Percentiles rank a stretch among this genome's conserved stretches.
Evolutionary conservation across 768 basidiomycete species (phyloP).

Genomic region (Pisolithus orientalis): DNA sequence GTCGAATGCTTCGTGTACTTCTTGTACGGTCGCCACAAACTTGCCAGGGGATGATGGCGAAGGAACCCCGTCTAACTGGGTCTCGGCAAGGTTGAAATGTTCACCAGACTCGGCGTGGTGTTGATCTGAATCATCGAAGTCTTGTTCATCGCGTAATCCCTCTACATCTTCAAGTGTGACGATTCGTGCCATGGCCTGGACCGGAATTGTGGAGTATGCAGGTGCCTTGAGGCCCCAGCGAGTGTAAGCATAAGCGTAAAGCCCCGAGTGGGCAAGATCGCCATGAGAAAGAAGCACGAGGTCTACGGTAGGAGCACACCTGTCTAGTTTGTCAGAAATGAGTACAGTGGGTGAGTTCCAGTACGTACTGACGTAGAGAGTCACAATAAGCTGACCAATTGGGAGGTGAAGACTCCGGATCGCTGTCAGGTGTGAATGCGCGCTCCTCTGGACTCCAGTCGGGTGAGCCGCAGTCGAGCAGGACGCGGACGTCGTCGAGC

Average conservation of each 20-base stretch:
- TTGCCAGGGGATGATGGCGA: conserved; percentile 27
- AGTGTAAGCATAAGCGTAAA: conserved; percentile 90
- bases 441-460: conserved; percentile 68
- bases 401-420: conserved; percentile 26
- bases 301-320: conserved; percentile 75
- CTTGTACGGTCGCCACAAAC: conserved; percentile 70
- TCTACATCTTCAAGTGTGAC: conserved; percentile 87
- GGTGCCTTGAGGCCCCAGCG: conserved; percentile 86
- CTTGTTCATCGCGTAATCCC: conserved; percentile 69
- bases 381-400: conserved; percentile 61
- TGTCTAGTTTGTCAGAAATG: conserved; percentile 24
- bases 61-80: conserved; percentile 13
- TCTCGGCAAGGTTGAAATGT: conserved; percentile 15
- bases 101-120: conserved; percentile 18
- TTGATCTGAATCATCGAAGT: conserved; percentile 34
- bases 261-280: conserved; percentile 79
- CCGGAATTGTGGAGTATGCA: conserved; percentile 90
- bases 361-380: conserved; percentile 58
- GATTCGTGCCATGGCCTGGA: conserved; percentile 92
- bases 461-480: conserved; percentile 92
- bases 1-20: conserved; percentile 92
- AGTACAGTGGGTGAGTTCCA: background rate
- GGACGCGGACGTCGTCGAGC: conserved; percentile 87
- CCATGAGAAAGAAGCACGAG: conserved; percentile 94
- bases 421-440: conserved; percentile 21